Percentiles rank a stretch among this genome's conserved stretches.
Evolutionary conservation across 768 basidiomycete genomes (phyloP).

Genomic region (Suillus decipiens): DNA sequence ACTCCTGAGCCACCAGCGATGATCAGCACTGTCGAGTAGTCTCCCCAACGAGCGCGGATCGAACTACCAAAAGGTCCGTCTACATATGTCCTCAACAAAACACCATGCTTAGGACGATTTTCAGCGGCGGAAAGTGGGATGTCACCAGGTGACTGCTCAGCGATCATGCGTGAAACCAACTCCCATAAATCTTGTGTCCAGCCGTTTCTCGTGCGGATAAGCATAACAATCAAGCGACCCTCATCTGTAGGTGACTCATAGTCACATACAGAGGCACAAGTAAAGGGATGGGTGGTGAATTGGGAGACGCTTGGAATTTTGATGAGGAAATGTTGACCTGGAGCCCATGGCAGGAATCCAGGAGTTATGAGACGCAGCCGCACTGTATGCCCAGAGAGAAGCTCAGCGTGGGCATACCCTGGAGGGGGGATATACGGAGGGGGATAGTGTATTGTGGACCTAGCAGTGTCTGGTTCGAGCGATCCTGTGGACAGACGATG

Average conservation of each 20-base stretch:
- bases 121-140: constrained; percentile 11
- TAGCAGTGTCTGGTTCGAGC: constrained; percentile 4
- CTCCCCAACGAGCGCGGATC: constrained; percentile 56
- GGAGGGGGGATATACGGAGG: constrained; percentile 50
- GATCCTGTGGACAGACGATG: neutral
- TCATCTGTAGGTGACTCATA: constrained; percentile 42
- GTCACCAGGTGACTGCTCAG: constrained; percentile 35
- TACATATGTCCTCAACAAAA: constrained; percentile 56
- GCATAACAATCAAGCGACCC: constrained; percentile 59
- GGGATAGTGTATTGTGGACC: neutral
- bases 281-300: constrained; percentile 73
- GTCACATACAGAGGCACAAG: constrained; percentile 62
- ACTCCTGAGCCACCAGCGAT: constrained; percentile 76
- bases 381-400: constrained; percentile 69
- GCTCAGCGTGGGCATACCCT: constrained; percentile 68
- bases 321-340: constrained; percentile 79
- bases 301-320: constrained; percentile 63
- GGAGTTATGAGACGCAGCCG: constrained; percentile 66
- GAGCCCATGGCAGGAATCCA: constrained; percentile 61
- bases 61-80: constrained; percentile 75
- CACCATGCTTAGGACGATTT: constrained; percentile 43
- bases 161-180: constrained; percentile 41
- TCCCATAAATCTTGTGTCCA: constrained; percentile 72
- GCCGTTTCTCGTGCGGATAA: constrained; percentile 69
- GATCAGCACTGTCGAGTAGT: constrained; percentile 59